Evolutionary conservation across 805 yeast species (phyloP).

Genomic region (Brettanomyces nanus): DNA sequence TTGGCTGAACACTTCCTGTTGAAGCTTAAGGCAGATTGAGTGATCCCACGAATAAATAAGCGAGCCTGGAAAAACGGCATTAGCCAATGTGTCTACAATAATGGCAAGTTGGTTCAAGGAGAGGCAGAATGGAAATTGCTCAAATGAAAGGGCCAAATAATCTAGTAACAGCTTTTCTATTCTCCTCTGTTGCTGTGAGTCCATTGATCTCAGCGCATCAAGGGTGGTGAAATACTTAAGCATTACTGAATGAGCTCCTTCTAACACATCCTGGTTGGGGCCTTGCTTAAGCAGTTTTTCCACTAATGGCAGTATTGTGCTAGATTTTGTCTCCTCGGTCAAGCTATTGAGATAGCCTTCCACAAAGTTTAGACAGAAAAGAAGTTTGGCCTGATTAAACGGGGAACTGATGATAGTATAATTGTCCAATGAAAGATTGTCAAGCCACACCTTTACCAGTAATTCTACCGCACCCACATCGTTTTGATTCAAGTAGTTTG

Average conservation of each 20-base stretch:
- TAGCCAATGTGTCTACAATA: slow-evolving; percentile 50
- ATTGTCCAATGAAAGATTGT: neutral
- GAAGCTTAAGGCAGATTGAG: slow-evolving; percentile 26
- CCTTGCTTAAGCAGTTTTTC: slow-evolving; percentile 16
- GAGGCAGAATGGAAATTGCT: slow-evolving; percentile 49
- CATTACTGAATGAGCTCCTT: slow-evolving; percentile 58
- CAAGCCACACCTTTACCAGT: slow-evolving; percentile 9
- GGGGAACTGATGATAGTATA: slow-evolving; percentile 21
- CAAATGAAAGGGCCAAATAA: slow-evolving; percentile 39
- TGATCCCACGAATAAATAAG: slow-evolving; percentile 24
- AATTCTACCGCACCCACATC: slow-evolving; percentile 15
- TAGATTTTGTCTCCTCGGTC: slow-evolving; percentile 26
- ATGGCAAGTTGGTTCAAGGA: slow-evolving; percentile 48
- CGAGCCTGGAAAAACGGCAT: slow-evolving; percentile 31
- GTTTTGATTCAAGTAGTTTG: slow-evolving; percentile 11
- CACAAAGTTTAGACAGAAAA: slow-evolving; percentile 39
- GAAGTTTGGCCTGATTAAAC: slow-evolving; percentile 30
- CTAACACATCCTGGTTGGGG: slow-evolving; percentile 31
- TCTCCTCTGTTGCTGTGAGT: slow-evolving; percentile 5
- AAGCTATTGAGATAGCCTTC: slow-evolving; percentile 33
- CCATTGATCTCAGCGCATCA: slow-evolving; percentile 9
- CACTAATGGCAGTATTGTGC: slow-evolving; percentile 18
- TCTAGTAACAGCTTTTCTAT: slow-evolving; percentile 14
- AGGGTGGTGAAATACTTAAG: slow-evolving; percentile 23
- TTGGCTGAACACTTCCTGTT: slow-evolving; percentile 32